Percentiles rank a stretch among this genome's conserved stretches.
These are phyloP conservation scores for Corynascus novoguineensis DNA, from an alignment of 495 filamentous ascomycete genomes.

Conservation along the genomic window DNA sequence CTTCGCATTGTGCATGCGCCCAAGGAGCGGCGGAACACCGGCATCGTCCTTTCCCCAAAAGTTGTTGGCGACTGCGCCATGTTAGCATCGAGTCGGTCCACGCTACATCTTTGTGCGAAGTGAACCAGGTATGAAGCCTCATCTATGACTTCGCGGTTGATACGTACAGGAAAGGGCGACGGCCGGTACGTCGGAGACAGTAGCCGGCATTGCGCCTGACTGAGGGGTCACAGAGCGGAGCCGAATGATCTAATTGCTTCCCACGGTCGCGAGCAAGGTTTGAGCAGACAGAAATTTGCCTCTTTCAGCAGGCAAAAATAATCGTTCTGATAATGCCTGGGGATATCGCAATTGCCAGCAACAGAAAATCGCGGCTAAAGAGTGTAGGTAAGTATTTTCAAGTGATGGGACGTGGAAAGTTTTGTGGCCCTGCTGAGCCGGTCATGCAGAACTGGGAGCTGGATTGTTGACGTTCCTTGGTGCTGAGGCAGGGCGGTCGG, in stretches of 20 bases:
- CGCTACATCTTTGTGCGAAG: too few species aligned
- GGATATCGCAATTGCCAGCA: constrained; percentile 11
- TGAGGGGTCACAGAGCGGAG: constrained; percentile 7
- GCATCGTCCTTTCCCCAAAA: constrained; percentile 99
- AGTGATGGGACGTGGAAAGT: background rate
- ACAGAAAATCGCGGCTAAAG: constrained; percentile 7
- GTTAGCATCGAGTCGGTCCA: background rate
- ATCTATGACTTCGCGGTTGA: background rate
- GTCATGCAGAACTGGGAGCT: background rate
- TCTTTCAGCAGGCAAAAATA: background rate
- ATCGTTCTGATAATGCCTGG: background rate
- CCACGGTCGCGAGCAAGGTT: background rate
- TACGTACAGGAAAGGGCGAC: constrained; percentile 44
- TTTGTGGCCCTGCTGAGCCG: constrained; percentile 4
- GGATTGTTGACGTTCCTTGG: constrained; percentile 12
- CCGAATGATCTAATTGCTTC: constrained; percentile 8
- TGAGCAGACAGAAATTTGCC: background rate
- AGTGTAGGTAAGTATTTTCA: background rate
- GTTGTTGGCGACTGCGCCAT: constrained; percentile 80
- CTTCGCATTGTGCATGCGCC: constrained; percentile 95
- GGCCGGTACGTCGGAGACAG: constrained; percentile 36
- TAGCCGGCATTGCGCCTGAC: constrained; percentile 30
- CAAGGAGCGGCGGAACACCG: constrained; percentile 83
- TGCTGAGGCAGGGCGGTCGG: constrained; percentile 5
- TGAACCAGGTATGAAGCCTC: too few species aligned